These are phyloP conservation scores for Mycena belliarum DNA, from an alignment of 768 basidiomycete genomes.

Conservation along the genomic window DNA sequence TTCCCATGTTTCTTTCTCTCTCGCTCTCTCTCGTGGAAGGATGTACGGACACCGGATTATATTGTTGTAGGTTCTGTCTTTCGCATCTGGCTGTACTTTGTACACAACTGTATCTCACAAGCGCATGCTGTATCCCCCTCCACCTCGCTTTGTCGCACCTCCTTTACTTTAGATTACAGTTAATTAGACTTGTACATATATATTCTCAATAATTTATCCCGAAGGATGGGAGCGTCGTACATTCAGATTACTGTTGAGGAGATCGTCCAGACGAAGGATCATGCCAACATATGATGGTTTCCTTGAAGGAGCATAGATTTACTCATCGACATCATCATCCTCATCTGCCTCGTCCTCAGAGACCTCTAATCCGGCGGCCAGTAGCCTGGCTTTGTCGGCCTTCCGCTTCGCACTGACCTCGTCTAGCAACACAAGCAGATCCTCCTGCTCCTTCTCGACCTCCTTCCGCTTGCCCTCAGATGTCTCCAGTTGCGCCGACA, in stretches of 20 bases:
- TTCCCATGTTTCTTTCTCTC: not conserved
- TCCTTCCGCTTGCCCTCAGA: slow-evolving; percentile 73
- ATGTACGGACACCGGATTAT: slow-evolving; percentile 4
- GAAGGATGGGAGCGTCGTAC: not conserved
- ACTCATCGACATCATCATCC: slow-evolving; percentile 47
- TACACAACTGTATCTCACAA: slow-evolving; percentile 2
- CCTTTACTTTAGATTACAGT: slow-evolving; percentile 3
- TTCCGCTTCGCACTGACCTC: slow-evolving; percentile 86
- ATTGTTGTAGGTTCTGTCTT: not conserved
- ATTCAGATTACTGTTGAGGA: not conserved
- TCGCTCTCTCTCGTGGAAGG: not conserved
- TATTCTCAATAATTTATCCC: not conserved
- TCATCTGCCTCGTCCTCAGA: slow-evolving; percentile 91
- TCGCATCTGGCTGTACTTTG: not conserved
- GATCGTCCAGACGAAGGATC: not conserved
- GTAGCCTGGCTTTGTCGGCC: slow-evolving; percentile 79
- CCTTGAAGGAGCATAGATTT: not conserved
- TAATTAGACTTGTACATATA: slow-evolving; percentile 3
- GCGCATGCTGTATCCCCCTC: slow-evolving; percentile 10
- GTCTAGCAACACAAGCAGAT: slow-evolving; percentile 89
- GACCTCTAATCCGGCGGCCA: slow-evolving; percentile 77
- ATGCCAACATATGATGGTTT: not conserved
- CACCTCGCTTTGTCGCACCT: not conserved
- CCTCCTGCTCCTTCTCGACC: slow-evolving; percentile 95
- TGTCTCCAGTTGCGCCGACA: slow-evolving; percentile 46